Percentiles rank a stretch among this genome's conserved stretches.
These are phyloP conservation scores for Populus hybrid DNA, from an alignment of 441 rosid genomes.

Conservation along the genomic window DNA sequence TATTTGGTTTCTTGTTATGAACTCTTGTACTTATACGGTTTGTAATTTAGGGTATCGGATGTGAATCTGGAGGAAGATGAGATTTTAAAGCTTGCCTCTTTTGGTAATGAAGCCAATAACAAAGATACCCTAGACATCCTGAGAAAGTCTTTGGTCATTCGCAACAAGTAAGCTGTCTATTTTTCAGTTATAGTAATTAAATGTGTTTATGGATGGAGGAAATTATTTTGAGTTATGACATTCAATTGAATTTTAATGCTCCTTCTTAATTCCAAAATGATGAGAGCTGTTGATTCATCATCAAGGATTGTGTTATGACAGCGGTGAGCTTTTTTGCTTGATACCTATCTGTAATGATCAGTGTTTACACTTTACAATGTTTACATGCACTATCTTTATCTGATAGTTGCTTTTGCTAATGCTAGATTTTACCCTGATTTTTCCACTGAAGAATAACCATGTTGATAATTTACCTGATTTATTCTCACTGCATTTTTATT, in stretches of 20 bases:
- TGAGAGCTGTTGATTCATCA: conserved; percentile 5
- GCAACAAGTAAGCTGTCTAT: conserved; percentile 55
- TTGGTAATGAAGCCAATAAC: conserved; percentile 59
- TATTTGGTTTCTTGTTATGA: conserved; percentile 1
- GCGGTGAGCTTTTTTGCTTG: not conserved
- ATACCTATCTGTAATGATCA: not conserved
- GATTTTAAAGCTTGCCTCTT: conserved; percentile 62
- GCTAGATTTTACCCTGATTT: not conserved
- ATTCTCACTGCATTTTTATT: not conserved
- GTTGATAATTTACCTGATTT: not conserved
- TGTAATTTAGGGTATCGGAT: conserved; percentile 62
- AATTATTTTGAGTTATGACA: not conserved
- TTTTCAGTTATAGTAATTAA: not conserved
- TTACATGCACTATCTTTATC: not conserved
- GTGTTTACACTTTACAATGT: not conserved
- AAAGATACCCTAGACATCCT: conserved; percentile 73
- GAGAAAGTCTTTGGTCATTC: conserved; percentile 65
- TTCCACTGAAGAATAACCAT: not conserved
- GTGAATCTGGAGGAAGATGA: conserved; percentile 76
- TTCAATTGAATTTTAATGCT: not conserved
- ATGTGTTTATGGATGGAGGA: not conserved
- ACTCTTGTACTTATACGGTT: conserved; percentile 10
- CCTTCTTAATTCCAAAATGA: not conserved
- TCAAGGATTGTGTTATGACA: conserved; percentile 1
- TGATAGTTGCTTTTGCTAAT: not conserved